These are phyloP conservation scores for Stephanodiscus minutulus DNA, from an alignment of 108 stramenopile species.

Conservation along the genomic window DNA sequence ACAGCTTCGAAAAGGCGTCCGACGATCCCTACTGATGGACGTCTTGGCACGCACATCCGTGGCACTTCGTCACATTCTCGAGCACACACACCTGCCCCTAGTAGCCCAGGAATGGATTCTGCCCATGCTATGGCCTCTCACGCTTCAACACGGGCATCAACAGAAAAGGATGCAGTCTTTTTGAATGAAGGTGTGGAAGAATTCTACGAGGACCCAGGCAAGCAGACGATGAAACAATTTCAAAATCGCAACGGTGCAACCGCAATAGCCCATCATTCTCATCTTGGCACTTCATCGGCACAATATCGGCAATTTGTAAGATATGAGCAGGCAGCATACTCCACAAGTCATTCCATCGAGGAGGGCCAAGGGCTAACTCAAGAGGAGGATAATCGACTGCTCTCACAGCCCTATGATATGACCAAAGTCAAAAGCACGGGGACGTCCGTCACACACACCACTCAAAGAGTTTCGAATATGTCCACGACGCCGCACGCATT, in stretches of 20 bases:
- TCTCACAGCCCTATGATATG: conserved; percentile 7
- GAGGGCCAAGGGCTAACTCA: neutral
- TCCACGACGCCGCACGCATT: conserved; percentile 15
- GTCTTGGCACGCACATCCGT: conserved; percentile 7
- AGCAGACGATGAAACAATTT: neutral
- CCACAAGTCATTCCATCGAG: neutral
- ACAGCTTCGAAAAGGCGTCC: neutral
- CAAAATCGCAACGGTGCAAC: neutral
- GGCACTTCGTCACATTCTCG: conserved; percentile 5
- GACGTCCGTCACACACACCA: neutral
- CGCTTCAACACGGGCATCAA: neutral
- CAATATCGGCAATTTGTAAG: neutral
- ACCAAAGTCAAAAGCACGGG: conserved; percentile 1
- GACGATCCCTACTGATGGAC: neutral
- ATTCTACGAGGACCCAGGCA: neutral
- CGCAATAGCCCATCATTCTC: neutral
- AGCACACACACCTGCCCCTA: neutral
- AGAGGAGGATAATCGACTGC: neutral
- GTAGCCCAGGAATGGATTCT: neutral
- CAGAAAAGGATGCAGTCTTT: conserved; percentile 8
- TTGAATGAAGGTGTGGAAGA: conserved; percentile 9
- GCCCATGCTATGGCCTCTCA: neutral
- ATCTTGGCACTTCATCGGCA: neutral
- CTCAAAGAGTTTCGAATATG: conserved; percentile 1
- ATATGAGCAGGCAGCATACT: neutral